Evolutionary conservation across 176 grass and related monocot species (phyloP).

Genomic region (Phyllostachys edulis): DNA sequence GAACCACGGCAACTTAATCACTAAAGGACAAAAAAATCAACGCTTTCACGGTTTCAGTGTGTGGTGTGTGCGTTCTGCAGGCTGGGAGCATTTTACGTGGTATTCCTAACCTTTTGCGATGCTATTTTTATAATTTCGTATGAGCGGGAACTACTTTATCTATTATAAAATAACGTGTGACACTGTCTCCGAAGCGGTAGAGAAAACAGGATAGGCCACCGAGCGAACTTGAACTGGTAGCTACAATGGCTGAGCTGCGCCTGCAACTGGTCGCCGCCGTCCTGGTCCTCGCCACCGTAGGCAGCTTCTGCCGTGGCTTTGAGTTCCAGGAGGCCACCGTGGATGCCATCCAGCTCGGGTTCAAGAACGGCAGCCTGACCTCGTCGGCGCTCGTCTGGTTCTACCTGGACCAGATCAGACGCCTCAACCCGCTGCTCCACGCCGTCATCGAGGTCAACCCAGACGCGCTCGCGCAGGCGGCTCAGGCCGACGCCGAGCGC

Average conservation of each 20-base stretch:
- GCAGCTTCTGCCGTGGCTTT: slow-evolving; percentile 4
- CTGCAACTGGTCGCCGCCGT: not conserved
- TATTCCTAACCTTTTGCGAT: no score
- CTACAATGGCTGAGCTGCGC: not conserved
- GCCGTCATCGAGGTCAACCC: slow-evolving; percentile 73
- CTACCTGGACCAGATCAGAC: slow-evolving; percentile 52
- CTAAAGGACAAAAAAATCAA: no score
- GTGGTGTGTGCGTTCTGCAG: no score
- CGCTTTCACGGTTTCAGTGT: no score
- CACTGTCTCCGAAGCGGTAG: not conserved
- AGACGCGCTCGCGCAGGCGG: slow-evolving; percentile 42
- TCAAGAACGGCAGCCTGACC: slow-evolving; percentile 48
- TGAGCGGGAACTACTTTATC: no score
- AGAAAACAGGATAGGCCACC: not conserved
- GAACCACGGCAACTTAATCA: no score
- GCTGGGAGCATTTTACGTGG: no score
- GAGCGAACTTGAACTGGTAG: not conserved
- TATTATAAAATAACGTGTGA: no score
- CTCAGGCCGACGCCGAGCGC: slow-evolving; percentile 29
- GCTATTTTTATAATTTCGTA: no score
- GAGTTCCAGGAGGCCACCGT: slow-evolving; percentile 61
- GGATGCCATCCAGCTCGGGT: slow-evolving; percentile 54
- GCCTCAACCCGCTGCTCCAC: slow-evolving; percentile 49
- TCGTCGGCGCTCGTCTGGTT: slow-evolving; percentile 39
- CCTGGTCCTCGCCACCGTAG: not conserved